Evolutionary conservation across 257 asterid species (phyloP), one percentile per base, ranked within the genome.

Genomic region (Nyctanthes arbortristis): DNA sequence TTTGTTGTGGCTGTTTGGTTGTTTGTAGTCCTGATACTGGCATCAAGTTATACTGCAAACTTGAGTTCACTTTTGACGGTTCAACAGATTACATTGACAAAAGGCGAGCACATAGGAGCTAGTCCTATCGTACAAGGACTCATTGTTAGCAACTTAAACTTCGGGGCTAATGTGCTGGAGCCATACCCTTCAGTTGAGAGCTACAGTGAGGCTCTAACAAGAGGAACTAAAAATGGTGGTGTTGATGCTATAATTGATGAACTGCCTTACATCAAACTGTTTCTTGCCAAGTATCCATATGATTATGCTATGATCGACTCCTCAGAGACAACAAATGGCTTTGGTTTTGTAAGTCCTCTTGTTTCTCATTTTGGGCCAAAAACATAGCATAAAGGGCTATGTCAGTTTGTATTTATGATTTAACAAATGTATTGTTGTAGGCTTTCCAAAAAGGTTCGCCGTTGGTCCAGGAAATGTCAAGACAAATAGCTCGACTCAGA

Each of bases 61-160:
- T 63, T 82, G 77, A 85, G 86, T 65, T 82, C 88, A 3, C 77
- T 72, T 43, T 67, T 85, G 75, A 85, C 90, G 0, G 71, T 82
- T 0, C 70, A 66, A 63, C 78, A 72, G 60, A 75, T 85, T 33
- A 72, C 58, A 65, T 55, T 69, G 31, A 59, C 79, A 35, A 49
- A 43, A 35, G 37, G 71, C 11, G 76, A 71, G 24, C 49, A 61
- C 52, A 25, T 80, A 33, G 90, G 90, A 8, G 5, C 28, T n/a
- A 55, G 61, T 63, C 65, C 86, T 25, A 2, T 63, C 5, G 2
- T 65, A 0, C 3, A 8, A 31, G 68, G 72, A 13, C 22, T 13
- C 33, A 33, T 22, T 25, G 66, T 35, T 2, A 18, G 54, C 70
- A 77, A 80, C 63, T 27, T 69, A 57, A 73, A 69, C 33, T 80